Percentiles rank a stretch among this genome's conserved stretches.
These are phyloP conservation scores for Arabis hirsuta DNA, from an alignment of 345 rosid species.

Conservation along the genomic window DNA sequence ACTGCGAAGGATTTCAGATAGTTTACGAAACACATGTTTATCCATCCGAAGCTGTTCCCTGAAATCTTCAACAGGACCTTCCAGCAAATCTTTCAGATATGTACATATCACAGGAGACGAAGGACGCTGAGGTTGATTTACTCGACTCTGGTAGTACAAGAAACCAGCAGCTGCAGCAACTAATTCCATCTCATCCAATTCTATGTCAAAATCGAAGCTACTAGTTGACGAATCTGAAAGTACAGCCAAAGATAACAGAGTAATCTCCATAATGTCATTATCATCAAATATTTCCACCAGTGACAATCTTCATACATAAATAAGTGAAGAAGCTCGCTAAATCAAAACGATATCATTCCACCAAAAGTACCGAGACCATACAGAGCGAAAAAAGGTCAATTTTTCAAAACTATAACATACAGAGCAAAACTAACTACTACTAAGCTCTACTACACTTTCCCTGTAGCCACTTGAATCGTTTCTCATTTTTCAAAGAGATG, in stretches of 20 bases:
- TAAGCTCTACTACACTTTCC: slow-evolving; percentile 59
- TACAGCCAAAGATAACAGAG: slow-evolving; percentile 24
- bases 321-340: not conserved
- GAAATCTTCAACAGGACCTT: slow-evolving; percentile 58
- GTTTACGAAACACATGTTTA: slow-evolving; percentile 66
- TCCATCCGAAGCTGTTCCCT: slow-evolving; percentile 83
- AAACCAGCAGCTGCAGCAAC: slow-evolving; percentile 83
- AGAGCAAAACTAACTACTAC: slow-evolving; percentile 22
- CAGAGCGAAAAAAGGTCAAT: slow-evolving; percentile 1
- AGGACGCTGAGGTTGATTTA: slow-evolving; percentile 49
- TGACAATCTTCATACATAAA: slow-evolving; percentile 18
- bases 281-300: slow-evolving; percentile 10
- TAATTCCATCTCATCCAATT: slow-evolving; percentile 85
- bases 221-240: slow-evolving; percentile 56
- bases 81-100: slow-evolving; percentile 59
- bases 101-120: slow-evolving; percentile 48
- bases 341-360: slow-evolving; percentile 11
- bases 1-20: slow-evolving; percentile 56
- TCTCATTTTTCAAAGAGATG: slow-evolving; percentile 71
- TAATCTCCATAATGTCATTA: slow-evolving; percentile 21
- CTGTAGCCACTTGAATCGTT: slow-evolving; percentile 73
- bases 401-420: not conserved
- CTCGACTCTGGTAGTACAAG: slow-evolving; percentile 54
- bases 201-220: slow-evolving; percentile 64
- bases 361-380: slow-evolving; percentile 6